These are phyloP conservation scores for Ustilago curta DNA, from an alignment of 1,284 basidiomycete genomes.

Conservation along the genomic window DNA sequence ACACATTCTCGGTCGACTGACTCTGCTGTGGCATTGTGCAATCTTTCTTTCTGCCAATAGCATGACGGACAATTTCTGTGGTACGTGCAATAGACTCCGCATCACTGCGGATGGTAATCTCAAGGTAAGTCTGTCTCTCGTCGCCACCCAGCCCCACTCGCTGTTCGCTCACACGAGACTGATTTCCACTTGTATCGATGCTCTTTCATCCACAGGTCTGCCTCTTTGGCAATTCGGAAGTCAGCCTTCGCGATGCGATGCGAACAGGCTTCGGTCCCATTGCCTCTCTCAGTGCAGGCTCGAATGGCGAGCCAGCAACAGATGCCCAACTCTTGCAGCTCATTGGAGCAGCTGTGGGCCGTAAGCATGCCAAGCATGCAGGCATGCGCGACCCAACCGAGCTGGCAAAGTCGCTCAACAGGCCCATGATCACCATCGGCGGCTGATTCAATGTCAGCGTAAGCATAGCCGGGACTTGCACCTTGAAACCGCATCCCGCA, in stretches of 20 bases:
- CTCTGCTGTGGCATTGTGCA: no score
- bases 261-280: slow-evolving; percentile 69
- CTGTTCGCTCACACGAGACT: neutral
- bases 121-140: slow-evolving; percentile 74
- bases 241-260: slow-evolving; percentile 82
- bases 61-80: slow-evolving; percentile 86
- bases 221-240: slow-evolving; percentile 84
- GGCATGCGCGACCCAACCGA: slow-evolving; percentile 59
- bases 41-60: no score
- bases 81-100: slow-evolving; percentile 83
- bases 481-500: neutral
- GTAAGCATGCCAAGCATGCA: slow-evolving; percentile 85
- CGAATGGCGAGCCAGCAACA: slow-evolving; percentile 40
- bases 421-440: slow-evolving; percentile 87
- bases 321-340: slow-evolving; percentile 77
- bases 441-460: slow-evolving; percentile 50
- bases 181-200: neutral
- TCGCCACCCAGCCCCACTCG: neutral
- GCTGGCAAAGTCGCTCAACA: slow-evolving; percentile 53
- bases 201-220: slow-evolving; percentile 71
- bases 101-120: slow-evolving; percentile 89
- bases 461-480: neutral
- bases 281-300: slow-evolving; percentile 27
- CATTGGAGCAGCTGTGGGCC: slow-evolving; percentile 77
- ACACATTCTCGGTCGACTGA: neutral